These are phyloP conservation scores for Sistotremastrum niveocremeum DNA, from an alignment of 768 basidiomycete species.

Conservation along the genomic window DNA sequence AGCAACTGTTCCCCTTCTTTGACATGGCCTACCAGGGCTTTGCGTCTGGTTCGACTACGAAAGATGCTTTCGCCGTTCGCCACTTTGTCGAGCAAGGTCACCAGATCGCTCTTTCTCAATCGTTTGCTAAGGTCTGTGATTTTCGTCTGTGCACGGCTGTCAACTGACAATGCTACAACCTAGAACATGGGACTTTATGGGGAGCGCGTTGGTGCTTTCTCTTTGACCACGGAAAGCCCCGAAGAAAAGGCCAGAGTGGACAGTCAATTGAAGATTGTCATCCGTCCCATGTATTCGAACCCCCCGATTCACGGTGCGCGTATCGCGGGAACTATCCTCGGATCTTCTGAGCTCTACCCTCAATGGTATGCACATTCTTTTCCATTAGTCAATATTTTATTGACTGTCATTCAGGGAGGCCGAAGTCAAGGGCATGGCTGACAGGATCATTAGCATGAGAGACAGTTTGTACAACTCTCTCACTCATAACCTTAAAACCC, in stretches of 20 bases:
- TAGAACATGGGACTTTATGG: slow-evolving; percentile 97
- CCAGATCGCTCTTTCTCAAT: slow-evolving; percentile 83
- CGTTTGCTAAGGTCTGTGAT: slow-evolving; percentile 66
- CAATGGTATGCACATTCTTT: slow-evolving; percentile 40
- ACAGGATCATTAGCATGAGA: slow-evolving; percentile 88
- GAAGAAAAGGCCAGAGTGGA: slow-evolving; percentile 80
- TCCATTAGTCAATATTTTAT: not conserved
- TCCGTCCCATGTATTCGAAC: slow-evolving; percentile 97
- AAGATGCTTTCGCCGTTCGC: slow-evolving; percentile 90
- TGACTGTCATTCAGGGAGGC: slow-evolving; percentile 33
- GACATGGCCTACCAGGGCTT: slow-evolving; percentile 99
- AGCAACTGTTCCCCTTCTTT: slow-evolving; percentile 92
- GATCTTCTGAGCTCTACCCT: slow-evolving; percentile 54
- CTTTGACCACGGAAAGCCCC: slow-evolving; percentile 52
- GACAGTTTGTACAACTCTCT: slow-evolving; percentile 68
- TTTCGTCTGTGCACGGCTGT: not conserved
- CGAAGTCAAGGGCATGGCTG: slow-evolving; percentile 93
- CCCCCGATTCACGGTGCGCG: slow-evolving; percentile 85
- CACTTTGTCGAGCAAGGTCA: slow-evolving; percentile 88
- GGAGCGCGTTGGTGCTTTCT: slow-evolving; percentile 96
- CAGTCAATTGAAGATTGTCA: slow-evolving; percentile 89
- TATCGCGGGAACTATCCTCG: slow-evolving; percentile 75
- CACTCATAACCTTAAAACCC: slow-evolving; percentile 70
- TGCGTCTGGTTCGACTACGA: slow-evolving; percentile 81
- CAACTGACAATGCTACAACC: not conserved